Evolutionary conservation across 345 rosid genomes (phyloP).

Genomic region (Brassica rapa): DNA sequence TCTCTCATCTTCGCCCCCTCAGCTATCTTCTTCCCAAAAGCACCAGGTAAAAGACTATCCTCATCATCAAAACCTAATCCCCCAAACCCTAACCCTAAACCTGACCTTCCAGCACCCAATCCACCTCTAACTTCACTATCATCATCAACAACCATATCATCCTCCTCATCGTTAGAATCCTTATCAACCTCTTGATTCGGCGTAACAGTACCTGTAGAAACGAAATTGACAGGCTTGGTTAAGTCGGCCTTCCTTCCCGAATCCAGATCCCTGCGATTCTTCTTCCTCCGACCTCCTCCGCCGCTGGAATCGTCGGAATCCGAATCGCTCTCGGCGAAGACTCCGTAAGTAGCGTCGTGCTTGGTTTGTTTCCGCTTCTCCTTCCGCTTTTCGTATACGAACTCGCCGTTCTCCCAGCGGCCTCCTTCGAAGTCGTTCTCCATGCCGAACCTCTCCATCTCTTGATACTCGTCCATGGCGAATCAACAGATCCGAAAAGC

Average conservation of each 20-base stretch:
- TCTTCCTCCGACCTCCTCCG: constrained; percentile 52
- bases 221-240: constrained; percentile 78
- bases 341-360: constrained; percentile 69
- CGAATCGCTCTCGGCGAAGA: constrained; percentile 62
- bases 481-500: constrained; percentile 13
- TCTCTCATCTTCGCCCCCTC: constrained; percentile 76
- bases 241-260: constrained; percentile 56
- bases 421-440: constrained; percentile 87
- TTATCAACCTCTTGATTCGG: constrained; percentile 70
- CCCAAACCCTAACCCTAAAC: constrained; percentile 50
- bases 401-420: constrained; percentile 73
- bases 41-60: constrained; percentile 58
- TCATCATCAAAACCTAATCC: constrained; percentile 16
- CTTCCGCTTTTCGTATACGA: constrained; percentile 58
- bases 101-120: constrained; percentile 48
- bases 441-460: constrained; percentile 82
- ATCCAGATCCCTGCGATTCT: constrained; percentile 52
- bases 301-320: constrained; percentile 49
- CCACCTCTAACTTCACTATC: constrained; percentile 53
- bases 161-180: constrained; percentile 45
- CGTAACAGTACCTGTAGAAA: constrained; percentile 72
- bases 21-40: constrained; percentile 71
- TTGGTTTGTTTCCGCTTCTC: constrained; percentile 75
- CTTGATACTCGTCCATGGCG: constrained; percentile 78
- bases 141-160: neutral